Evolutionary conservation across 169 alveolate species (phyloP).

Genomic region (Cryptosporidium ubiquitum): DNA sequence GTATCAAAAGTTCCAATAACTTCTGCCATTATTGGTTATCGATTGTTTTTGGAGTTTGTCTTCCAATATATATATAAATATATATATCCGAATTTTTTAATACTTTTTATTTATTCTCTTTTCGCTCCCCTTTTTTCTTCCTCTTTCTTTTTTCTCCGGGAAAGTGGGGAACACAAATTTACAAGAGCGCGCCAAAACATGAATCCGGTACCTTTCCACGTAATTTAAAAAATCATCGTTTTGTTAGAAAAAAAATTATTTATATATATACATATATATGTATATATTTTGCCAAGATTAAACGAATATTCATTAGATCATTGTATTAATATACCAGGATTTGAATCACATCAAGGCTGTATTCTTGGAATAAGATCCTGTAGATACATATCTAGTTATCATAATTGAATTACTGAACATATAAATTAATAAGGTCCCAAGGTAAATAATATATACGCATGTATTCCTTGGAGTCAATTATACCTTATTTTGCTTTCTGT

Average conservation of each 20-base stretch:
- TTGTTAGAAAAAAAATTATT: not conserved
- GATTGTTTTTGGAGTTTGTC: not conserved
- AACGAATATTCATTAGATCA: not conserved
- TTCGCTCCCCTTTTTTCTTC: conserved; percentile 13
- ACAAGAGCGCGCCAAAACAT: conserved; percentile 39
- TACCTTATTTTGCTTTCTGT: not conserved
- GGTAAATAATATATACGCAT: not conserved
- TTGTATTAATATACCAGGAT: not conserved
- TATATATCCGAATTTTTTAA: not conserved
- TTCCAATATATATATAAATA: conserved; percentile 1
- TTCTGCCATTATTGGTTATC: conserved; percentile 75
- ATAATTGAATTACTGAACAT: no score
- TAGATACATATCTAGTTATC: not conserved
- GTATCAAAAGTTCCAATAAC: conserved; percentile 80
- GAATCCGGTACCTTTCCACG: conserved; percentile 10
- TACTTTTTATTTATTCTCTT: not conserved
- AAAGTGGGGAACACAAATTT: conserved; percentile 42
- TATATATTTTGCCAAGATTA: no score
- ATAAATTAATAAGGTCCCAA: not conserved
- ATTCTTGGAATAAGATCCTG: not conserved
- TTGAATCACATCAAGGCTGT: not conserved
- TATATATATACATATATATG: no score
- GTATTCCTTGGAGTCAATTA: not conserved
- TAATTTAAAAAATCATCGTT: not conserved
- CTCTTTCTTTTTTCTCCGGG: conserved; percentile 2